Percentiles rank a stretch among this genome's conserved stretches.
Conservation (phyloP, 2,329 filamentous ascomycete species). For the Cryphonectria nitschkei region DNA sequence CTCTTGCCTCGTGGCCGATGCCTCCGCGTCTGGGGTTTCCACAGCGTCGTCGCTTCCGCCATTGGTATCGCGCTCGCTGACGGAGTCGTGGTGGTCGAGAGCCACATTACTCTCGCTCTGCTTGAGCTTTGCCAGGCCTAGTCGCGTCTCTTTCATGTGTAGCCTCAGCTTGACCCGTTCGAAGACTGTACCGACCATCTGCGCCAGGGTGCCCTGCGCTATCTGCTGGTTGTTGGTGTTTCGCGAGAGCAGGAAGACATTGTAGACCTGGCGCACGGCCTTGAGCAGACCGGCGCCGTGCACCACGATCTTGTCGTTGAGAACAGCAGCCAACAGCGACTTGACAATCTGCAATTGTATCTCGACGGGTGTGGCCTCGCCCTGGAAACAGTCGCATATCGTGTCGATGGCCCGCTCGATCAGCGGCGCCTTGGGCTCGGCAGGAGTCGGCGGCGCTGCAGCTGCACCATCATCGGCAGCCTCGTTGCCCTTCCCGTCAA, state of each 20-base stretch:
- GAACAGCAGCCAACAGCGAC: slow-evolving; percentile 88
- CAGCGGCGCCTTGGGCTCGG: slow-evolving; percentile 65
- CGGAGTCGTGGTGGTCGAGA: slow-evolving; percentile 51
- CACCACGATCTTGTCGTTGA: slow-evolving; percentile 98
- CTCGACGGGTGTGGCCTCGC: slow-evolving; percentile 88
- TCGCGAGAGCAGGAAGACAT: slow-evolving; percentile 95
- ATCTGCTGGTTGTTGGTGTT: slow-evolving; percentile 95
- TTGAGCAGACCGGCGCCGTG: slow-evolving; percentile 95
- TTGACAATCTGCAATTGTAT: slow-evolving; percentile 98
- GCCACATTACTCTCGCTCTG: slow-evolving; percentile 57
- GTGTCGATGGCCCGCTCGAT: slow-evolving; percentile 98
- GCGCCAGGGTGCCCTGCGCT: slow-evolving; percentile 92
- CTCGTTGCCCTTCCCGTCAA: background rate
- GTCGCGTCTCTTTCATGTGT: slow-evolving; percentile 81
- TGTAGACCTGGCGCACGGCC: slow-evolving; percentile 96
- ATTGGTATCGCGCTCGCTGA: slow-evolving; percentile 40
- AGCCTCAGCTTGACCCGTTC: slow-evolving; percentile 88
- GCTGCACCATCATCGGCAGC: slow-evolving; percentile 36
- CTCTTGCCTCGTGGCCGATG: slow-evolving; percentile 34
- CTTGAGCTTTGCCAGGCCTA: slow-evolving; percentile 59
- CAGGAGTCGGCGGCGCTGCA: slow-evolving; percentile 47
- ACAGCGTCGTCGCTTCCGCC: slow-evolving; percentile 46
- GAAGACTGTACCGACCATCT: slow-evolving; percentile 99
- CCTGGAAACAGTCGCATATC: slow-evolving; percentile 98
- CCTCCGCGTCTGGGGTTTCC: slow-evolving; percentile 36